Conservation (phyloP, 768 basidiomycete genomes). For the Calvatia gigantea region DNA sequence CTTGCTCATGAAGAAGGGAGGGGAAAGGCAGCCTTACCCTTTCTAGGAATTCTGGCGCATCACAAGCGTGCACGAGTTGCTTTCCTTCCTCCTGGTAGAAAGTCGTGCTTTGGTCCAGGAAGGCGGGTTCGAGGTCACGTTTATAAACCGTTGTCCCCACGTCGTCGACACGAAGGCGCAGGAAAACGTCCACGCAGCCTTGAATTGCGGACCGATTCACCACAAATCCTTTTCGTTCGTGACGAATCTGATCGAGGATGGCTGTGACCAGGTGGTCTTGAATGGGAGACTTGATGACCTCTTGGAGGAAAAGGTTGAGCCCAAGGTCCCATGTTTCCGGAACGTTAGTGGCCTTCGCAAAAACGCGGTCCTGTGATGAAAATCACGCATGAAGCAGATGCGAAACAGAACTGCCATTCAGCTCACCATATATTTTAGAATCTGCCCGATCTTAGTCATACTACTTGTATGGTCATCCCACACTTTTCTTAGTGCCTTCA, state of each 20-base stretch:
- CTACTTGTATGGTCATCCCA: slow-evolving; percentile 94
- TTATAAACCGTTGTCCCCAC: slow-evolving; percentile 68
- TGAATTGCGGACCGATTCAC: slow-evolving; percentile 92
- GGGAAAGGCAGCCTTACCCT: slow-evolving; percentile 47
- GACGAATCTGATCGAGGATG: slow-evolving; percentile 82
- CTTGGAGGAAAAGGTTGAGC: slow-evolving; percentile 74
- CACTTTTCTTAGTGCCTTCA: slow-evolving; percentile 78
- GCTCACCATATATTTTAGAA: slow-evolving; percentile 94
- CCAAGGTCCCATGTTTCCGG: slow-evolving; percentile 83
- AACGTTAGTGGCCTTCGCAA: slow-evolving; percentile 69
- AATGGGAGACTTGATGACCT: slow-evolving; percentile 79
- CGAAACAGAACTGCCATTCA: neutral
- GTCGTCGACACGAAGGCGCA: slow-evolving; percentile 55
- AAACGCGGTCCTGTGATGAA: slow-evolving; percentile 77
- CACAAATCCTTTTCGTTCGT: slow-evolving; percentile 87
- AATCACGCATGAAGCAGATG: neutral
- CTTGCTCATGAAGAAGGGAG: neutral
- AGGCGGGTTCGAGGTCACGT: slow-evolving; percentile 76
- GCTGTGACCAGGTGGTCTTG: slow-evolving; percentile 77
- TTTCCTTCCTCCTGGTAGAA: slow-evolving; percentile 82
- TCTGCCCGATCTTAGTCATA: slow-evolving; percentile 84
- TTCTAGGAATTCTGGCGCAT: slow-evolving; percentile 78
- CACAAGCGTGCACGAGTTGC: slow-evolving; percentile 65
- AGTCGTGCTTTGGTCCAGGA: slow-evolving; percentile 70
- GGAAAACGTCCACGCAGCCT: slow-evolving; percentile 82